Evolutionary conservation across 495 filamentous ascomycete species (phyloP).

Genomic region (Haplographium delicatum): DNA sequence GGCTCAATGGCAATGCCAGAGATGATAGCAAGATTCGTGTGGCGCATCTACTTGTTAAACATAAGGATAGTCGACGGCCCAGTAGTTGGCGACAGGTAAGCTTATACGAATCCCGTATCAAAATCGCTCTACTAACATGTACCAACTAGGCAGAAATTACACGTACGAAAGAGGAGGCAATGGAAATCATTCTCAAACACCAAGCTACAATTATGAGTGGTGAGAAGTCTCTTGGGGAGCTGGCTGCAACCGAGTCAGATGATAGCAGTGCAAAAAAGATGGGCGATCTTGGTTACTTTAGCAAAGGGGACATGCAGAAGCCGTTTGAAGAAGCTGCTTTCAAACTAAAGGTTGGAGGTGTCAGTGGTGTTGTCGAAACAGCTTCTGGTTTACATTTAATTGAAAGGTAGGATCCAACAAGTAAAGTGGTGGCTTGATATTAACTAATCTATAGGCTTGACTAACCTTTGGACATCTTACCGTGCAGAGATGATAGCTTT

Average conservation of each 20-base stretch:
- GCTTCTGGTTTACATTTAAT: constrained; percentile 96
- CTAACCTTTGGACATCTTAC: no score
- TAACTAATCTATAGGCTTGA: constrained; percentile 4
- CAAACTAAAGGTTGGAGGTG: constrained; percentile 73
- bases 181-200: constrained; percentile 65
- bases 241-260: constrained; percentile 86
- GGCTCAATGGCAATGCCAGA: constrained; percentile 40
- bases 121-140: neutral
- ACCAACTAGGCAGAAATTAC: constrained; percentile 69
- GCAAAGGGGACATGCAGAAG: constrained; percentile 93
- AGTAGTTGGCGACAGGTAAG: constrained; percentile 80
- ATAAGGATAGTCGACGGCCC: constrained; percentile 76
- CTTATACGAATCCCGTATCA: neutral
- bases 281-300: constrained; percentile 94
- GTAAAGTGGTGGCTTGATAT: neutral
- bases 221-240: constrained; percentile 61
- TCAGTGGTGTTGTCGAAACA: constrained; percentile 82
- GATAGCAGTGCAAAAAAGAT: constrained; percentile 91
- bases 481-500: no score
- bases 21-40: constrained; percentile 83
- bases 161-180: constrained; percentile 79
- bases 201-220: constrained; percentile 68
- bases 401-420: constrained; percentile 60
- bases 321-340: constrained; percentile 97
- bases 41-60: constrained; percentile 90